Percentiles rank a stretch among this genome's conserved stretches.
These are phyloP conservation scores for Mycena kentingensis DNA, from an alignment of 768 basidiomycete genomes.

Conservation along the genomic window DNA sequence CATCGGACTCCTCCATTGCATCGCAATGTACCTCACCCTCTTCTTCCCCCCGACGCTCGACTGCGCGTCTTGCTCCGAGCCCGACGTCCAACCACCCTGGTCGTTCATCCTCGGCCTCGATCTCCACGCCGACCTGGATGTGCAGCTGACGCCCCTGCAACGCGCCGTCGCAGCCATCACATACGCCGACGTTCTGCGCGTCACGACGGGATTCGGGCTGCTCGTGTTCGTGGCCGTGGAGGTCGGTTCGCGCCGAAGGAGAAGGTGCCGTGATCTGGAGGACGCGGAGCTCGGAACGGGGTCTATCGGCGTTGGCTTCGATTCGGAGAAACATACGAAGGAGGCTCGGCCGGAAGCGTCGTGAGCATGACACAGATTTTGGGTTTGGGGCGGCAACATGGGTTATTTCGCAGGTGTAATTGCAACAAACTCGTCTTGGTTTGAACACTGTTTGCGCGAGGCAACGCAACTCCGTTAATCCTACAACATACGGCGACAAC, in stretches of 20 bases:
- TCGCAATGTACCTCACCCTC: neutral
- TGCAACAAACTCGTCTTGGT: too few relatives aligned
- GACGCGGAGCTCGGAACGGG: too few relatives aligned
- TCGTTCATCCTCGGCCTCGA: neutral
- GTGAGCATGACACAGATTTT: too few relatives aligned
- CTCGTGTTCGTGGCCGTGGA: neutral
- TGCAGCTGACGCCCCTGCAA: neutral
- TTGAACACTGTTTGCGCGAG: too few relatives aligned
- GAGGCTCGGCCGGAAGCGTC: too few relatives aligned
- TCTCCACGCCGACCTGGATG: neutral
- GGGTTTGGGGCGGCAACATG: neutral
- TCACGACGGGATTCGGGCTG: neutral
- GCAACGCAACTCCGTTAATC: too few relatives aligned
- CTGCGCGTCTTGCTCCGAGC: neutral
- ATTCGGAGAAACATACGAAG: neutral
- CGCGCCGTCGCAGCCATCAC: neutral
- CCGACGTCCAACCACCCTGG: neutral
- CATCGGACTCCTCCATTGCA: constrained; percentile 1
- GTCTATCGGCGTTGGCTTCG: too few relatives aligned
- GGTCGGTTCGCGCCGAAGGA: neutral
- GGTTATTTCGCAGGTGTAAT: too few relatives aligned
- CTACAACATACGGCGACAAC: too few relatives aligned
- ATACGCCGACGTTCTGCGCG: neutral
- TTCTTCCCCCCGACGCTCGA: neutral
- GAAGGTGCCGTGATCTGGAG: neutral